Base-by-base conservation (phyloP, 2,329 filamentous ascomycete species). In the Diaporthe vexans region DNA sequence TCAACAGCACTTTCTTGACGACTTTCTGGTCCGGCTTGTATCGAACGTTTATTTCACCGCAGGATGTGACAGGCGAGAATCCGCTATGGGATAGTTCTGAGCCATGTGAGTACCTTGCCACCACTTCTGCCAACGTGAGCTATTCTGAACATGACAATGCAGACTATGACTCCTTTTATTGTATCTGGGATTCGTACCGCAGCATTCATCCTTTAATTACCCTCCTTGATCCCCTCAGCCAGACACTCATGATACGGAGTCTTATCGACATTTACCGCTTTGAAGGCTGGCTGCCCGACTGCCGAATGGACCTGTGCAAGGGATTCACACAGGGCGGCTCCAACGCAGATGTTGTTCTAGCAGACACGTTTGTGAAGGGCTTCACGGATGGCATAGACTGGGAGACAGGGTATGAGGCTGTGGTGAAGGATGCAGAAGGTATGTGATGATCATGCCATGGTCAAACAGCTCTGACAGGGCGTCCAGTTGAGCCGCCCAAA, bases 21-120 rank as follows among this genome's bases (percentile, higher is more conserved):
- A 70, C 71, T 2, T 76, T 76, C 46, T 75, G 74, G 74, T 93
- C 91, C 58, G 92, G 92, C 1, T 83, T 91, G 3, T 95, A 94
- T 78, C 86, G 93, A 26, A 86, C 89, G 4, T 88, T 94, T 86
- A 89, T 94, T 68, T 92, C 90, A 57, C 93, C 93, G 10, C 92
- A 94, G 79, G 93, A 94, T 78, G 94, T 94, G 79, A 94, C 93
- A 0, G 90, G 90, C 0, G 92, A 94, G 79, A 94, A 94, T 61
- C 90, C 91, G 0, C 78, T 90, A 0, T 94, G 92, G 91, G 77
- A 88, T 1, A 91, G 88, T 26, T 85, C 85, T 1, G 91, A 93
- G 77, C 91, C 91, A 0, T 94, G 76, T 76, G 13, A 65, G 59
- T 54, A 24, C 33, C 15, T 4, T 1, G 1, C 8, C 6, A 10